Conservation (phyloP, 805 yeast genomes). For the Myxozyma sirexii region DNA sequence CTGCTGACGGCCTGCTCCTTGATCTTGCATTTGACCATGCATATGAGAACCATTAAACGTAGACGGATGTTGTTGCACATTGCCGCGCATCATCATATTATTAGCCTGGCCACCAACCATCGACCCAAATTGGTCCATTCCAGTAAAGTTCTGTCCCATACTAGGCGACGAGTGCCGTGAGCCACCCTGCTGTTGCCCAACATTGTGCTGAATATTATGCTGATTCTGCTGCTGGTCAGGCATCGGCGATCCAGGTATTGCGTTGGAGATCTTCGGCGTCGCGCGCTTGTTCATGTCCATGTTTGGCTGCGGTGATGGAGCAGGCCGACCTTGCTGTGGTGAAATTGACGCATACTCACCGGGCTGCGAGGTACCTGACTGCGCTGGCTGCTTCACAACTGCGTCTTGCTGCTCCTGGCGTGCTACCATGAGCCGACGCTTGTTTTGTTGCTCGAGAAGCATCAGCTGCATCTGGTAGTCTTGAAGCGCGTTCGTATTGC, state of each 20-base stretch:
- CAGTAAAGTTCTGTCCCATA: slow-evolving; percentile 34
- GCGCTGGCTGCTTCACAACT: slow-evolving; percentile 20
- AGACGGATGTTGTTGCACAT: slow-evolving; percentile 18
- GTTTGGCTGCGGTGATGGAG: slow-evolving; percentile 30
- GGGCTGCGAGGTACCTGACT: slow-evolving; percentile 8
- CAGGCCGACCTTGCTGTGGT: slow-evolving; percentile 25
- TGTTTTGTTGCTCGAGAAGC: slow-evolving; percentile 74
- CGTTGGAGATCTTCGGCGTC: slow-evolving; percentile 40
- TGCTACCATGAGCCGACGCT: slow-evolving; percentile 56
- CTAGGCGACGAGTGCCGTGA: slow-evolving; percentile 41
- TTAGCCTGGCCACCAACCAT: slow-evolving; percentile 38
- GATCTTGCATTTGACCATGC: slow-evolving; percentile 19
- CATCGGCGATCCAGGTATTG: slow-evolving; percentile 37
- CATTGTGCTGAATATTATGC: slow-evolving; percentile 8
- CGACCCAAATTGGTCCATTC: slow-evolving; percentile 40
- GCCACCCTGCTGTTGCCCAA: slow-evolving; percentile 12
- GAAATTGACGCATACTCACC: slow-evolving; percentile 39
- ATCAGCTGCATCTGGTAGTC: slow-evolving; percentile 82
- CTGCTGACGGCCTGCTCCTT: slow-evolving; percentile 12
- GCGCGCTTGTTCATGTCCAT: slow-evolving; percentile 36
- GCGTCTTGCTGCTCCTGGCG: slow-evolving; percentile 44
- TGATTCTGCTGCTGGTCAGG: slow-evolving; percentile 26
- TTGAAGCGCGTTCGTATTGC: slow-evolving; percentile 56
- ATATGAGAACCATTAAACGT: slow-evolving; percentile 17
- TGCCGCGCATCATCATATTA: slow-evolving; percentile 30